Percentiles rank a stretch among this genome's conserved stretches.
These are phyloP conservation scores for Pseudozyma sp. DNA, from an alignment of 1,284 basidiomycete genomes.

Conservation along the genomic window DNA sequence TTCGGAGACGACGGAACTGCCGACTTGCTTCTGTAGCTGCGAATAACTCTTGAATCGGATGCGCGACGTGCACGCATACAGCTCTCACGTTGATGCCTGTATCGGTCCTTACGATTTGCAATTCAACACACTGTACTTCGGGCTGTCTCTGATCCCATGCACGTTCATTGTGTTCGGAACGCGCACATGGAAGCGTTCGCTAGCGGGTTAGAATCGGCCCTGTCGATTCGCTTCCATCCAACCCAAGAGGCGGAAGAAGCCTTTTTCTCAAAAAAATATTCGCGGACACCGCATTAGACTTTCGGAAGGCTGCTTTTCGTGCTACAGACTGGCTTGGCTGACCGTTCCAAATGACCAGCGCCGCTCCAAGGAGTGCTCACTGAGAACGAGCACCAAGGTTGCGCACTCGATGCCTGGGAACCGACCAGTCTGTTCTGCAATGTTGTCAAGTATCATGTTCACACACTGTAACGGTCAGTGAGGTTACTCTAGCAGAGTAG, in stretches of 20 bases:
- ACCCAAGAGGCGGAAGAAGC: not conserved
- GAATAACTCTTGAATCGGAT: not conserved
- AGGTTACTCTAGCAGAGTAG: too few species aligned
- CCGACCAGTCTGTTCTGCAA: too few species aligned
- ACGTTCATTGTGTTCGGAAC: constrained; percentile 17
- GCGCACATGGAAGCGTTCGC: constrained; percentile 2
- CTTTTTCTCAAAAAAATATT: constrained; percentile 1
- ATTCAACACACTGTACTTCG: constrained; percentile 8
- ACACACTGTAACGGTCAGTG: too few species aligned
- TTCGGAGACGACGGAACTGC: constrained; percentile 4
- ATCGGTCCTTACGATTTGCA: constrained; percentile 12
- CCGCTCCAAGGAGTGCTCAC: too few species aligned
- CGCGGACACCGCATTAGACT: not conserved
- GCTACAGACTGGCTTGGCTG: too few species aligned
- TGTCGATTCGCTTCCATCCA: constrained; percentile 3
- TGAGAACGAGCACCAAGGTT: too few species aligned
- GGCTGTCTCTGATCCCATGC: constrained; percentile 6
- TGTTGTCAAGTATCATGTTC: too few species aligned
- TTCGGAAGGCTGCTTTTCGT: not conserved
- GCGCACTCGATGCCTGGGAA: too few species aligned
- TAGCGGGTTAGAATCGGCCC: not conserved
- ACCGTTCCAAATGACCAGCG: too few species aligned
- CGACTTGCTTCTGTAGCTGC: not conserved
- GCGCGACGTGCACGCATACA: constrained; percentile 17
- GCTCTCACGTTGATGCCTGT: not conserved